Conservation (phyloP, 148 eudicot species). For the Chenopodium quinoa region DNA sequence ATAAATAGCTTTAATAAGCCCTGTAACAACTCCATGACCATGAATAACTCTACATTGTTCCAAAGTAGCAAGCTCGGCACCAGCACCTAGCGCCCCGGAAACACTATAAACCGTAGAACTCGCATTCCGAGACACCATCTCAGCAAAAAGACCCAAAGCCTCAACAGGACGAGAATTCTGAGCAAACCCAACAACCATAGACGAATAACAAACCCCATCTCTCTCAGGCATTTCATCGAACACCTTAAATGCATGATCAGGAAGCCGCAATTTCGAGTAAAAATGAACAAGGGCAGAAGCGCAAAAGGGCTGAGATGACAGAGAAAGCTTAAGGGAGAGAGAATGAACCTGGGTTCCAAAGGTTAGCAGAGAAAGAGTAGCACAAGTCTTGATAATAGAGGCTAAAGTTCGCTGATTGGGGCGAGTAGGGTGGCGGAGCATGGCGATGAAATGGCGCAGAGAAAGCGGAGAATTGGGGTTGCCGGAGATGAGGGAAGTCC, state of each 20-base stretch:
- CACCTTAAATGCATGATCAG: constrained; percentile 47
- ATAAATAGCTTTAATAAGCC: constrained; percentile 37
- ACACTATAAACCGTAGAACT: constrained; percentile 48
- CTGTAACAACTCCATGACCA: constrained; percentile 45
- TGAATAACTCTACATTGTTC: constrained; percentile 68
- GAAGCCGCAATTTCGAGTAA: constrained; percentile 38
- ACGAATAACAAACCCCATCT: constrained; percentile 56
- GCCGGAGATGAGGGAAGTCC: constrained; percentile 67
- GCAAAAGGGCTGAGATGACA: constrained; percentile 35
- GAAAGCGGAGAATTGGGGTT: constrained; percentile 42
- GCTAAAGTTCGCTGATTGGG: constrained; percentile 58
- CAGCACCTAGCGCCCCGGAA: constrained; percentile 55
- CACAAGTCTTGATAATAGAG: constrained; percentile 46
- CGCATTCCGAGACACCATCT: constrained; percentile 47
- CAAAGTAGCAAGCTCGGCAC: constrained; percentile 47
- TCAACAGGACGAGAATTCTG: constrained; percentile 42
- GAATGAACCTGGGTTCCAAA: constrained; percentile 52
- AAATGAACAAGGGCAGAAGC: constrained; percentile 49
- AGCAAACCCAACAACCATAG: constrained; percentile 58
- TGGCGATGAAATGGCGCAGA: constrained; percentile 50
- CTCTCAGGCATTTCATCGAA: constrained; percentile 53
- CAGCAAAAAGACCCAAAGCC: constrained; percentile 41
- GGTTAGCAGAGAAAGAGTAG: constrained; percentile 26
- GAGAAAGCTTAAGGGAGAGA: constrained; percentile 33
- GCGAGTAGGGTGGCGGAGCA: constrained; percentile 58